Evolutionary conservation across 352 stramenopile genomes (phyloP), one percentile per base, ranked within the genome.

Genomic region (Phytophthora capsici): DNA sequence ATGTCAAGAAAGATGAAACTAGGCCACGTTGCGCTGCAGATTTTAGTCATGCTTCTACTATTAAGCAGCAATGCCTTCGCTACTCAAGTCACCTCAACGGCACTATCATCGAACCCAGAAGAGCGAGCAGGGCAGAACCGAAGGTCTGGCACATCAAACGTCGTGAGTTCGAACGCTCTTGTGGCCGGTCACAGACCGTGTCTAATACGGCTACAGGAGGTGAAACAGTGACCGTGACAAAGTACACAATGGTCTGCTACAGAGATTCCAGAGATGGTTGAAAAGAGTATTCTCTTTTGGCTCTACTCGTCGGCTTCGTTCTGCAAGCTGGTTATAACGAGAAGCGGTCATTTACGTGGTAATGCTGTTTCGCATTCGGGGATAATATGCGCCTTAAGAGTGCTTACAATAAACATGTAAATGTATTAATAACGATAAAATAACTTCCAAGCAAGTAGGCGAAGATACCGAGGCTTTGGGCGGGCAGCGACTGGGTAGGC

Each of bases 211-310:
- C 10, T 30, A 66, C 57, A 17, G 48, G 49, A 41, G 57, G 57
- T 12, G 57, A 20, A 4, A 60, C 57, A 25, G 49, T 66, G n/a
- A 66, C 57, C 0, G 57, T 66, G 37, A 60, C 48, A n/a, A 48
- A 60, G 12, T 66, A 45, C 48, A 66, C 48, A 66, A 66, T 10
- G 49, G 57, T 37, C 57, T 66, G 6, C 14, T 66, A 12, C 48
- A 60, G 57, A 45, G 40, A 32, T 32, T 66, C 41, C 20, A 53
- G 23, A 46, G 43, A 34, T 66, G 57, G 57, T 60, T 45, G 28
- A 66, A 41, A 30, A 52, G 32, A 10, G 16, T 54, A 12, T 40
- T 46, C 49, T 57, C 49, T 32, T 55, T 36, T 34, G 30, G 32
- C 1, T 30, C 48, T 4, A 45, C 30, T 36, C 49, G 34, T 3